phyloP scores from a whole-genome alignment of 495 filamentous ascomycete species.

The Penicillium robsamsonii region DNA sequence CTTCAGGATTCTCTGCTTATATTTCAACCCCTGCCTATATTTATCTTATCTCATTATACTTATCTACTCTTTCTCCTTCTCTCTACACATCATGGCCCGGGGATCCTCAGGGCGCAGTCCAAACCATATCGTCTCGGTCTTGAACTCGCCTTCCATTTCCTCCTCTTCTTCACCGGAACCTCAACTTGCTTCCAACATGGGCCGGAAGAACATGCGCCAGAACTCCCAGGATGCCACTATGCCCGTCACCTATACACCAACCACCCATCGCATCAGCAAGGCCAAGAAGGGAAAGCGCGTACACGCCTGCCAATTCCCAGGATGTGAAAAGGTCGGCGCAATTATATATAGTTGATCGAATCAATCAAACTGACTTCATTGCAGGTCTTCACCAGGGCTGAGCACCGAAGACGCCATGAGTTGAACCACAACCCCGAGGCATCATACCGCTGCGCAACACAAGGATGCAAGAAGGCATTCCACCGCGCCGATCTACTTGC shows the following conservation, averaged over 20 bases:
- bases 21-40: background rate
- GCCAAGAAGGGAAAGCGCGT: constrained; percentile 82
- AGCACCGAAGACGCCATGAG: constrained; percentile 83
- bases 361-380: constrained; percentile 14
- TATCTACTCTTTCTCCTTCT: background rate
- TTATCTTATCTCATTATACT: background rate
- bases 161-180: constrained; percentile 13
- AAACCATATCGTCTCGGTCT: constrained; percentile 10
- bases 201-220: constrained; percentile 15
- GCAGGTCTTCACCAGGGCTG: constrained; percentile 79
- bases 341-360: background rate
- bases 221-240: constrained; percentile 19
- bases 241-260: constrained; percentile 53
- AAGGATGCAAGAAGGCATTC: constrained; percentile 75
- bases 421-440: constrained; percentile 76
- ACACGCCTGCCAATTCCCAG: constrained; percentile 63
- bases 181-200: constrained; percentile 6
- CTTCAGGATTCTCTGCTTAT: constrained; percentile 1
- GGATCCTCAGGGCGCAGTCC: background rate
- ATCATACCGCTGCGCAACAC: constrained; percentile 61
- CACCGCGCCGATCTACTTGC: constrained; percentile 74
- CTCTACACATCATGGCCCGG: constrained; percentile 6
- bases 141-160: constrained; percentile 13
- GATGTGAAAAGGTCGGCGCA: constrained; percentile 61
- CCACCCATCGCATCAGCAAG: constrained; percentile 72